Percentiles rank a stretch among this genome's conserved stretches.
phyloP scores from a whole-genome alignment of 306 rosid species.

The Hippophae tibetana region DNA sequence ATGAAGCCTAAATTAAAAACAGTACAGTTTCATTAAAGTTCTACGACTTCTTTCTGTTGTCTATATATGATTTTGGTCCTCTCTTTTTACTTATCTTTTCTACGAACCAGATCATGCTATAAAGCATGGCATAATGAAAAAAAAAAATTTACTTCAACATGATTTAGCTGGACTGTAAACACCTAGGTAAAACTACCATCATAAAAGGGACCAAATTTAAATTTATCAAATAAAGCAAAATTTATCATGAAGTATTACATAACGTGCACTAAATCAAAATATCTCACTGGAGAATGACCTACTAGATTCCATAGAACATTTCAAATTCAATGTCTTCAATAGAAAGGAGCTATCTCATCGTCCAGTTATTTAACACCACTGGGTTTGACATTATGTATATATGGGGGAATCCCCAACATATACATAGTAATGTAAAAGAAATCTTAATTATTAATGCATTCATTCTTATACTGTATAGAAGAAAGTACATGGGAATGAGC shows the following conservation, averaged over 20 bases:
- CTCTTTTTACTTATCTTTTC: too few relatives aligned
- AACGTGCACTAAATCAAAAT: too few relatives aligned
- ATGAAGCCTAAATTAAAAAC: neutral
- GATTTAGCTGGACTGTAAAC: too few relatives aligned
- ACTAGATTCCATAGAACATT: constrained; percentile 12
- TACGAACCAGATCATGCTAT: too few relatives aligned
- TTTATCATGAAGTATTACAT: too few relatives aligned
- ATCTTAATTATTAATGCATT: constrained; percentile 18
- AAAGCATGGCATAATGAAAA: too few relatives aligned
- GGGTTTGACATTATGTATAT: constrained; percentile 24
- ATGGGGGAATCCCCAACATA: constrained; percentile 18
- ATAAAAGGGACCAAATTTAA: neutral
- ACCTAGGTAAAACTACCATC: neutral
- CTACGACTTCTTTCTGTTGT: neutral
- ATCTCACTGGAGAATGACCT: constrained; percentile 11
- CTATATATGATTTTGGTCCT: too few relatives aligned
- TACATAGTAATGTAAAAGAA: constrained; percentile 14
- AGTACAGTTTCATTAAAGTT: too few relatives aligned
- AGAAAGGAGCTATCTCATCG: constrained; percentile 21
- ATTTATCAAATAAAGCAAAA: too few relatives aligned
- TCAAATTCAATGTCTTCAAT: constrained; percentile 10
- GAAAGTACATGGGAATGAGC: constrained; percentile 35
- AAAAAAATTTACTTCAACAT: too few relatives aligned
- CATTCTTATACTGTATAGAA: constrained; percentile 16
- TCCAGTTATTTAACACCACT: constrained; percentile 26